Evolutionary conservation across 2,329 filamentous ascomycete genomes (phyloP), one percentile per base, ranked within the genome.

Genomic region (Chaetomium olivaceum): DNA sequence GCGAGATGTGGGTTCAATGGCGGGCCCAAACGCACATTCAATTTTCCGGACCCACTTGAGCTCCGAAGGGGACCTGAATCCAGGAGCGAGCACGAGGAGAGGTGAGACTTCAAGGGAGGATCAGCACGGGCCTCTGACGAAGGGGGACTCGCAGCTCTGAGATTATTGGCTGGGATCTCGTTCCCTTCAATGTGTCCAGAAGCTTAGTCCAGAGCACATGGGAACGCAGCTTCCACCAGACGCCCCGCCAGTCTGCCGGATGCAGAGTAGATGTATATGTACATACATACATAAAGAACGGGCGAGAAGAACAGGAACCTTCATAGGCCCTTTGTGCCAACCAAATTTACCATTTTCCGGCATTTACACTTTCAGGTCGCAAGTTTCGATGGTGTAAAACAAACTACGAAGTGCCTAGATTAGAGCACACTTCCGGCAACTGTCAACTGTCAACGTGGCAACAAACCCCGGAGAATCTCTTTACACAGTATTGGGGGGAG

Each of bases 1-100:
- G 48, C 61, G 58, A 65, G 67, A 54, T 72, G 71, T 72, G 70
- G 71, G 69, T 68, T 68, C 65, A 54, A 55, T 46, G 4, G 29
- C n/a, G 16, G 21, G 54, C 43, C 33, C 63, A 65, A 69, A 67
- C 71, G 70, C 70, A 73, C 70, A 71, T 73, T 72, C 68, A 67
- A 72, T 73, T 72, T 73, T 73, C 71, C 71, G 70, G 69, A 33
- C 65, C 68, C 67, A 68, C 68, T 64, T n/a, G 11, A 64, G 36
- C 59, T 62, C 23, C 21, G 19, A 16, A 43, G 36, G 39, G 39
- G 16, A 43, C 16, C 39, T 43, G 16, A 7, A 19, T 19, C 16
- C 14, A 5, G 5, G 39, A 7, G 16, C 16, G 5, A 14, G 14
- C 14, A 6, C 4, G 1, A 16, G 39, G 39, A 8, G 33, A 36